These are phyloP conservation scores for Alisma plantagoaquatica DNA, from an alignment of 106 monocot species.

Conservation along the genomic window DNA sequence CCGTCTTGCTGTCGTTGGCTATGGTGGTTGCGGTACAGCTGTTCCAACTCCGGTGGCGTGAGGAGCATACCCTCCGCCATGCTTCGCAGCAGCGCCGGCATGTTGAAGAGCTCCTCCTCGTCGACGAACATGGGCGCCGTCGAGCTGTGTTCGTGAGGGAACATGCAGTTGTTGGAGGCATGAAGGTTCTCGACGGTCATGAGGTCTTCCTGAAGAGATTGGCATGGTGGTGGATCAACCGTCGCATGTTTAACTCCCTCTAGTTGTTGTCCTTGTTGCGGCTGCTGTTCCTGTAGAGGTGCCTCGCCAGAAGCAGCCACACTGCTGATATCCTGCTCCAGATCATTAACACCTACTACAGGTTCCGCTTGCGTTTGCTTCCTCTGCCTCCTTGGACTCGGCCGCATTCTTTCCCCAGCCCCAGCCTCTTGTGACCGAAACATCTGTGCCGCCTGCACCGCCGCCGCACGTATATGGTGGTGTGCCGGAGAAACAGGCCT, in stretches of 20 bases:
- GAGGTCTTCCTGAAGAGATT: too few species aligned
- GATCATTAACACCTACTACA: too few species aligned
- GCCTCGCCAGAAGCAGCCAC: not conserved
- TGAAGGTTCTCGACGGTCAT: too few species aligned
- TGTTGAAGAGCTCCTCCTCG: constrained; percentile 32
- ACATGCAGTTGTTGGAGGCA: too few species aligned
- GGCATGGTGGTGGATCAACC: too few species aligned
- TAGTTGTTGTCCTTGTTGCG: too few species aligned
- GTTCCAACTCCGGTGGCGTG: too few species aligned
- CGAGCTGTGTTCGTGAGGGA: too few species aligned
- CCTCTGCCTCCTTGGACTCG: not conserved
- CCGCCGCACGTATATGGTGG: constrained; percentile 29
- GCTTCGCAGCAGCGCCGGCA: constrained; percentile 16
- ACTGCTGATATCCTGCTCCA: too few species aligned
- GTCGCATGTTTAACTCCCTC: not conserved
- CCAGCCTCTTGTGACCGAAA: not conserved
- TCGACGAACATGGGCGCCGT: too few species aligned
- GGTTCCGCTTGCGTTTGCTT: not conserved
- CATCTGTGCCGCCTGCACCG: constrained; percentile 19
- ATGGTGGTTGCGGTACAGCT: too few species aligned
- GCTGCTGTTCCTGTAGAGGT: not conserved
- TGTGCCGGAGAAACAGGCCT: constrained; percentile 6
- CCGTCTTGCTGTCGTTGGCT: too few species aligned
- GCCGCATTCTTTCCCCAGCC: not conserved
- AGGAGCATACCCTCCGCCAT: constrained; percentile 34